Evolutionary conservation across 768 basidiomycete species (phyloP).

Genomic region (Xerocomellus amylosporus): DNA sequence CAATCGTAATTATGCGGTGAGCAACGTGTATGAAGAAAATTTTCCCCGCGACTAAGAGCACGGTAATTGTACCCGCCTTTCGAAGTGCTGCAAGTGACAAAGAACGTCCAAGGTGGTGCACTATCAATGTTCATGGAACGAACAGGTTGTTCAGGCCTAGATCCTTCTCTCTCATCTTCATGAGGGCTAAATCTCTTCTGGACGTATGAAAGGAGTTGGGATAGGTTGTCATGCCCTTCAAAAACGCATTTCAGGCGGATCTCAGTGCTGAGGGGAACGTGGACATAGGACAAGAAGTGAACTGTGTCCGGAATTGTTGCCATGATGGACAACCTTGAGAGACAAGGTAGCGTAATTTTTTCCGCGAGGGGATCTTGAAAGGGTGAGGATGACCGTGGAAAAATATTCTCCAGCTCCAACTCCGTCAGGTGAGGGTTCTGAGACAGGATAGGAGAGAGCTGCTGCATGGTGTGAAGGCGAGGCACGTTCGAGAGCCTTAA

Average conservation of each 20-base stretch:
- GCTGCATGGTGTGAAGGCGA: not conserved
- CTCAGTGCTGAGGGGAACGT: not conserved
- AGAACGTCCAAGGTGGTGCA: not conserved
- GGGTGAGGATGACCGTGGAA: not conserved
- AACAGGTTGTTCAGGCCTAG: not conserved
- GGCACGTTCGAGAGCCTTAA: not conserved
- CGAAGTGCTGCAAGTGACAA: not conserved
- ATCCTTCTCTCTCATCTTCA: not conserved
- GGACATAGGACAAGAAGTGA: not conserved
- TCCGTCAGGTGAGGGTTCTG: not conserved
- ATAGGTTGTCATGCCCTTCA: not conserved
- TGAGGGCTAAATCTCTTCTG: not conserved
- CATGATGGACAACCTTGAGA: not conserved
- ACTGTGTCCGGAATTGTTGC: not conserved
- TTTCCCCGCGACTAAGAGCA: not conserved
- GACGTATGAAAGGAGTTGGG: constrained; percentile 1
- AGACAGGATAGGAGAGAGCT: not conserved
- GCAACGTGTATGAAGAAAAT: not conserved
- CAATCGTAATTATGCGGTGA: not conserved
- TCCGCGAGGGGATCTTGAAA: not conserved
- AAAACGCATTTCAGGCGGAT: not conserved
- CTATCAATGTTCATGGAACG: not conserved
- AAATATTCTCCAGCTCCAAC: not conserved
- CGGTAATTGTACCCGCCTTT: not conserved
- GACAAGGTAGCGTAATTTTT: not conserved